Base-by-base conservation (phyloP, 148 eudicot genomes). In the Diospyros lotus region DNA sequence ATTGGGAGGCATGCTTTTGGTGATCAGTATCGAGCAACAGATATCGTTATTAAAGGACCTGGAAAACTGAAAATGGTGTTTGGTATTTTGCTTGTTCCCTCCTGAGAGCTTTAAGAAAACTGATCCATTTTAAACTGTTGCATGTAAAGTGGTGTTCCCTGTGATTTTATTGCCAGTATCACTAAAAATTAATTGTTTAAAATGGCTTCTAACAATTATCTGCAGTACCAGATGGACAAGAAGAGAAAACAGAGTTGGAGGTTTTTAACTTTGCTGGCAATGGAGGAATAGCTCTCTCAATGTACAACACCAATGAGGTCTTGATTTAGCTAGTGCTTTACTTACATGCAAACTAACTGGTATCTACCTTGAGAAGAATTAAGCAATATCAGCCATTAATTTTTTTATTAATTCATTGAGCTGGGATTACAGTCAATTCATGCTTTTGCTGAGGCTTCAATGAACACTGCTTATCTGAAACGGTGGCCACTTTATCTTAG, bases 1-100 rank as follows among this genome's bases (percentile, higher is more conserved):
- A 89, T 92, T 69, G 97, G 97, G 76, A 89, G 97, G 70, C 97
- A 92, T 87, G 97, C 97, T 68, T 92, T 89, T 81, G 97, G 94
- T 42, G 97, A 92, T 80, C 97, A 92, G 66, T 92, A 92, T 86
- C 72, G 80, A 76, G 97, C 97, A 65, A 89, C 97, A 73, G 97
- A 92, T 76, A 43, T 84, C 17, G 97, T 92, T 64, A 85, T 89
- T 66, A 80, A 89, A 81, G 94, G 94, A 85, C 78, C 92, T 72
- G 97, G 97, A 68, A 89, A 81, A 76, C 91, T 92, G 64, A 92
- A 89, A 78, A 69, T 92, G 79, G 97, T 92, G 61, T 92, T 88
- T 88, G 97, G 97, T 89, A 69, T 3, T 9, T 1, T 64, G 10
- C 46, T 28, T 9, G 3, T 14, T 5, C 14, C 52, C 52, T 4